Evolutionary conservation across 164 flowering plant genomes (phyloP), one percentile per base, ranked within the genome.

Genomic region (Liriodendron chinense): DNA sequence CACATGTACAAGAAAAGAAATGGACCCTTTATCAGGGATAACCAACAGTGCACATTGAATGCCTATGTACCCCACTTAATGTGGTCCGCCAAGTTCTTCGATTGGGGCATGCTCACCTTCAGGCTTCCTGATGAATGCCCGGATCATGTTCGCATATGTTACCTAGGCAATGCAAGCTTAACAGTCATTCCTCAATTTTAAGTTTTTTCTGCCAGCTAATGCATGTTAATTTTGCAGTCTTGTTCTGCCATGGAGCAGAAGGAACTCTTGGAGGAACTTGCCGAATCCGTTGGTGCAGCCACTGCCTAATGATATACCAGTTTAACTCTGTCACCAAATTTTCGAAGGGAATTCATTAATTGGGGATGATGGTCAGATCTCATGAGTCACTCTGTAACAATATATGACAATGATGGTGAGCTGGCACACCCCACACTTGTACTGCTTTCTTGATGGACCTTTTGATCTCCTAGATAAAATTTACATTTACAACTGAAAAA

Each of bases 261-360:
- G 83, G 96, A 92, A 74, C 84, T 90, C 49, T 80, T 95, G 59
- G 96, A 92, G 87, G 96, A 89, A 81, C 94, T 95, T 69, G 98
- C 94, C 0, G 89, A 81, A 57, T 94, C 98, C 25, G 96, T 80
- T 12, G 80, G 78, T 24, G 82, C 87, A 53, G 67, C 84, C 49
- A 80, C 86, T 53, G 77, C 80, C 69, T 86, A 75, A 85, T 73
- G n/a, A 26, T 26, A 24, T 43, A 65, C 16, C 59, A 53, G 18
- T 53, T 24, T 65, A 12, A 21, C 14, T 22, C 68, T 22, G 28
- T 12, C 13, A 6, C 24, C 34, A 23, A 67, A 14, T 67, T 26
- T 26, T 26, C 69, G 3, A 6, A 67, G 69, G 48, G 47, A 18
- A 26, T 28, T 34, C 59, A 12, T 53, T 53, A 53, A 53, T 12